Evolutionary conservation across 2,329 filamentous ascomycete genomes (phyloP), one percentile per base, ranked within the genome.

Genomic region (Ophiostoma sp.): DNA sequence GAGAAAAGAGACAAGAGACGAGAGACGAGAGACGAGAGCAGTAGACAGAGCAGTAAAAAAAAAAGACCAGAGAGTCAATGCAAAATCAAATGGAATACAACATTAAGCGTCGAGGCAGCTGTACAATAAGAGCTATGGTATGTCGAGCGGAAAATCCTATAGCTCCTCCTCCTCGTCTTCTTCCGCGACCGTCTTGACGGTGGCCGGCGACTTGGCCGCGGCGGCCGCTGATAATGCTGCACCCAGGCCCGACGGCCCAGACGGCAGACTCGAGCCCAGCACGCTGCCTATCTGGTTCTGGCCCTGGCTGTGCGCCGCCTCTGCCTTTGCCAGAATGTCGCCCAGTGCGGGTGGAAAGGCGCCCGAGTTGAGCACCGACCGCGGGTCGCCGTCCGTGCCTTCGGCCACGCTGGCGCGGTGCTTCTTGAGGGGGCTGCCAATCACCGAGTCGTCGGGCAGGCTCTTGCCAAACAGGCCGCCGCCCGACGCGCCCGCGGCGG

Each of bases 371-470:
- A 67, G 63, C 36, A 73, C 68, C 8, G 75, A 75, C 42, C 75
- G 74, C 16, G 66, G 58, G 40, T 67, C 69, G 67, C 82, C 78
- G 45, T 72, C 70, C 67, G 82, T 78, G 52, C 80, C 77, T 7
- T 80, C 83, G 7, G 82, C 81, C 38, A 86, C 74, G 73, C 87
- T 90, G 1, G 88, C 85, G 47, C 90, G 83, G 69, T 91, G 88
- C 75, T 89, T 92, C 82, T 93, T 93, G 73, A 91, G 83, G 1
- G 90, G 90, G 72, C 89, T 92, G 65, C 87, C 89, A 36, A 92
- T 77, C 4, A 80, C 76, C 7, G 76, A 76, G 45, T 86, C 83
- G 27, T 81, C 81, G 1, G 78, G 78, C 5, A 83, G 76, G 64
- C 75, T 76, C 70, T 82, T 81, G 63, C 77, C 78, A 69, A 79